These are phyloP conservation scores for Delonix regia DNA, from an alignment of 306 rosid species.

Conservation along the genomic window DNA sequence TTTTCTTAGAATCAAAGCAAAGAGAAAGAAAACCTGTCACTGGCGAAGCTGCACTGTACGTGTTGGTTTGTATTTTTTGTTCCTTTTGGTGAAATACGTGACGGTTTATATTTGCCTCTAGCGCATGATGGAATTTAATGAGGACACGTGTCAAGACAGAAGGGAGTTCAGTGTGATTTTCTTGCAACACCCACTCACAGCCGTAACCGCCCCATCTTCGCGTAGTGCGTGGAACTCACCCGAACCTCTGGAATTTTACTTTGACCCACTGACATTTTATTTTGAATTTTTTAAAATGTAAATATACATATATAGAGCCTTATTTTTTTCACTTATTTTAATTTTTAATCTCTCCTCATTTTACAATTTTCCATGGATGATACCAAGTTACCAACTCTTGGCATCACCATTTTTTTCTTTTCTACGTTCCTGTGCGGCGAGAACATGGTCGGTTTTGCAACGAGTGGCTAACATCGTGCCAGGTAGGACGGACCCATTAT, in stretches of 20 bases:
- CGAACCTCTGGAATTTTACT: not conserved
- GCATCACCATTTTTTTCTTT: too few relatives aligned
- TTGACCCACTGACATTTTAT: too few relatives aligned
- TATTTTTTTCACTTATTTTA: too few relatives aligned
- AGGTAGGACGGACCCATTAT: conserved; percentile 7
- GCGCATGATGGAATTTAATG: not conserved
- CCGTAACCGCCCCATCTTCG: not conserved
- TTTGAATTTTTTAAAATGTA: too few relatives aligned
- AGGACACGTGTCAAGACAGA: not conserved
- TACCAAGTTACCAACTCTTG: too few relatives aligned
- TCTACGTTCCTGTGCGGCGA: not conserved
- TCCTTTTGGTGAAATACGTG: too few relatives aligned
- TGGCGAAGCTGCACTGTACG: too few relatives aligned
- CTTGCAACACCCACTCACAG: not conserved
- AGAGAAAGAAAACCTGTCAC: not conserved
- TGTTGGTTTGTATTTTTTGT: not conserved
- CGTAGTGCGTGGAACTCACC: conserved; percentile 10
- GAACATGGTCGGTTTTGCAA: conserved; percentile 27
- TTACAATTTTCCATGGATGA: too few relatives aligned
- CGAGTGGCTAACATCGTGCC: conserved; percentile 22
- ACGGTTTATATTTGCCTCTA: not conserved
- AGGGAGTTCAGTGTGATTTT: not conserved
- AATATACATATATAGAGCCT: too few relatives aligned
- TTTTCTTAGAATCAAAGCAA: too few relatives aligned
- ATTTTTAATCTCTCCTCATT: too few relatives aligned